Evolutionary conservation across 495 filamentous ascomycete species (phyloP).

Genomic region (Xylaria castorea): DNA sequence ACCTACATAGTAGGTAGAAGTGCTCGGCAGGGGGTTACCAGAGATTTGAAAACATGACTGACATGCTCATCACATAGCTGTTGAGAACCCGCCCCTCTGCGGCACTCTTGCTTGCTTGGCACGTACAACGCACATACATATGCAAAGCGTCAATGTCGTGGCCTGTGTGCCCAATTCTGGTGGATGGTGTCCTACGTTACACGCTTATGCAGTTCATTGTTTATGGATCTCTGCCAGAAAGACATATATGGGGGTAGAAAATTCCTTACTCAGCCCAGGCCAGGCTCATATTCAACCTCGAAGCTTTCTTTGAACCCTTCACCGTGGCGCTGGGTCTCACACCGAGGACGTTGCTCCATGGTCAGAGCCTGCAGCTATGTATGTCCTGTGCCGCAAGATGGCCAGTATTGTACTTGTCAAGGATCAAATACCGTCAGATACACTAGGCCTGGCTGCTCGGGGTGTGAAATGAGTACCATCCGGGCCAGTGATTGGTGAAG

Average conservation of each 20-base stretch:
- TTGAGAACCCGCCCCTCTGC: not conserved
- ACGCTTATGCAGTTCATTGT: conserved; percentile 26
- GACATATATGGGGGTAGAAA: conserved; percentile 2
- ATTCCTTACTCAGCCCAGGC: not conserved
- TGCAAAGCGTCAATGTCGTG: conserved; percentile 28
- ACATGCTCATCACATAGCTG: conserved; percentile 25
- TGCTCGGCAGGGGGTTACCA: conserved; percentile 12
- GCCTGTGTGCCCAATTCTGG: conserved; percentile 18
- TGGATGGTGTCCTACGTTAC: conserved; percentile 16
- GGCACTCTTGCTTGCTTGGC: conserved; percentile 7
- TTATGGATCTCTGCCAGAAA: conserved; percentile 21
- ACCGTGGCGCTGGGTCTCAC: conserved; percentile 28
- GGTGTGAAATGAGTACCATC: conserved; percentile 13
- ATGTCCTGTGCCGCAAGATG: not conserved
- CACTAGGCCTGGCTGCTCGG: conserved; percentile 14
- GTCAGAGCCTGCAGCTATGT: not conserved
- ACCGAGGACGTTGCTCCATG: conserved; percentile 10
- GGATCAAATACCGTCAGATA: conserved; percentile 23
- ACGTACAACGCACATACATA: conserved; percentile 27
- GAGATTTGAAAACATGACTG: conserved; percentile 22
- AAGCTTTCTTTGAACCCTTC: not conserved
- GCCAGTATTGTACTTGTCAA: conserved; percentile 9
- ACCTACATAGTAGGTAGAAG: not conserved
- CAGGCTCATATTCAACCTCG: not conserved
- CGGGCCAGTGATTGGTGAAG: conserved; percentile 26